Evolutionary conservation across 1,284 basidiomycete genomes (phyloP).

Genomic region (Cystobasidium slooffiae): DNA sequence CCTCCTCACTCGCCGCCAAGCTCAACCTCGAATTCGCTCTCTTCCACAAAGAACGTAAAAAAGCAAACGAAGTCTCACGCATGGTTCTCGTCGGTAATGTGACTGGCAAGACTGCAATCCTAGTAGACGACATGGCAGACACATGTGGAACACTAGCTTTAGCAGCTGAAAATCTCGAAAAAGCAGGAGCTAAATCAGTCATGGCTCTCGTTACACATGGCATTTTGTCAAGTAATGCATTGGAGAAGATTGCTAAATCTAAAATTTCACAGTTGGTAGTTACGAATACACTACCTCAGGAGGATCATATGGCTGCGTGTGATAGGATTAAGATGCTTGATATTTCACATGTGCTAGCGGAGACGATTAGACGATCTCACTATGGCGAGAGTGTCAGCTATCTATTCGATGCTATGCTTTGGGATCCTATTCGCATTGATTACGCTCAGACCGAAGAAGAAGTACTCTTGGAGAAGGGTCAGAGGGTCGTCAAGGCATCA

Average conservation of each 20-base stretch:
- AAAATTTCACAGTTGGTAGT: slow-evolving; percentile 90
- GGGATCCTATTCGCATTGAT: slow-evolving; percentile 42
- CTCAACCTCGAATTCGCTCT: slow-evolving; percentile 97
- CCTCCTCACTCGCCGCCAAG: slow-evolving; percentile 95
- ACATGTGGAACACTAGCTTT: slow-evolving; percentile 97
- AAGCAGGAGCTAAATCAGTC: slow-evolving; percentile 85
- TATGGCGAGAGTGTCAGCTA: slow-evolving; percentile 53
- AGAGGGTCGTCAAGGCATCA: slow-evolving; percentile 25
- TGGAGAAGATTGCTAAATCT: slow-evolving; percentile 55
- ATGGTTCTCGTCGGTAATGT: slow-evolving; percentile 98
- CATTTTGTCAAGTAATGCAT: slow-evolving; percentile 74
- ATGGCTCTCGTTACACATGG: slow-evolving; percentile 97
- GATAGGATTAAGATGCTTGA: slow-evolving; percentile 94
- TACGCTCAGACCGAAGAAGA: slow-evolving; percentile 43
- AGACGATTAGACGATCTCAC: slow-evolving; percentile 86
- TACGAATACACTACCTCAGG: slow-evolving; percentile 96
- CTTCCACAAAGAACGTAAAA: slow-evolving; percentile 99
- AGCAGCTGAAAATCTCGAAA: slow-evolving; percentile 84
- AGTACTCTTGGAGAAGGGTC: slow-evolving; percentile 8
- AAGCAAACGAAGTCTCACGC: slow-evolving; percentile 97
- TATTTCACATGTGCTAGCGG: slow-evolving; percentile 90
- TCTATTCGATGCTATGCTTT: slow-evolving; percentile 45
- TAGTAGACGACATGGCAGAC: slow-evolving; percentile 99
- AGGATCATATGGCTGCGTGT: slow-evolving; percentile 74
- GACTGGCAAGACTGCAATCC: slow-evolving; percentile 88